Evolutionary conservation across 495 filamentous ascomycete species (phyloP).

Genomic region (Trichoderma reesei): DNA sequence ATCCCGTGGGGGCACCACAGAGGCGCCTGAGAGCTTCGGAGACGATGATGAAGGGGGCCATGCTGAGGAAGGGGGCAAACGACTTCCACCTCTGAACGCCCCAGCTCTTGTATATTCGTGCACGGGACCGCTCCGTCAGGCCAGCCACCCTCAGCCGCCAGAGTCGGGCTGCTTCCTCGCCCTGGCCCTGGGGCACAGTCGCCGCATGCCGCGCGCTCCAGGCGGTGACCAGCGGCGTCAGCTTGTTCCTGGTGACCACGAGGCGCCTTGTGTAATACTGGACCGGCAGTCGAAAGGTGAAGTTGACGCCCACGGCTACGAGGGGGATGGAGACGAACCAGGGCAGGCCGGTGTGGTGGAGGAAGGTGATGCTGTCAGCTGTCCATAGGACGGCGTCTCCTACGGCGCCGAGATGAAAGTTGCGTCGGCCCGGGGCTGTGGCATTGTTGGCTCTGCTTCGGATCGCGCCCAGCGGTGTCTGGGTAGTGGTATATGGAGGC

Average conservation of each 20-base stretch:
- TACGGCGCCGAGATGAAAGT: slow-evolving; percentile 18
- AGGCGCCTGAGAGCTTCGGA: slow-evolving; percentile 60
- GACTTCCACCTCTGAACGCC: slow-evolving; percentile 43
- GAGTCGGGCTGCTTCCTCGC: neutral
- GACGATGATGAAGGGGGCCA: slow-evolving; percentile 60
- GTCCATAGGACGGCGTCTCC: slow-evolving; percentile 41
- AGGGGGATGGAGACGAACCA: slow-evolving; percentile 66
- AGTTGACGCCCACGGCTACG: slow-evolving; percentile 53
- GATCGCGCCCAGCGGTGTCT: neutral
- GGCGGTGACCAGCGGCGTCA: slow-evolving; percentile 42
- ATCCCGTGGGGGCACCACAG: slow-evolving; percentile 34
- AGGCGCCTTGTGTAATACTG: slow-evolving; percentile 41
- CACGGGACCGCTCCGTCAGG: slow-evolving; percentile 16
- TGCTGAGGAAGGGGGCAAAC: slow-evolving; percentile 33
- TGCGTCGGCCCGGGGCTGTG: slow-evolving; percentile 4
- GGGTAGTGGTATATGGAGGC: neutral
- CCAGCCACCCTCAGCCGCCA: neutral
- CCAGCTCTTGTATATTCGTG: slow-evolving; percentile 34
- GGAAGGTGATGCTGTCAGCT: slow-evolving; percentile 44
- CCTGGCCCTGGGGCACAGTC: slow-evolving; percentile 7
- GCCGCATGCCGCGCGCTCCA: slow-evolving; percentile 31
- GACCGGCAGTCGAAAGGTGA: slow-evolving; percentile 48
- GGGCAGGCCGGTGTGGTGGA: slow-evolving; percentile 55
- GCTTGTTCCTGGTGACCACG: slow-evolving; percentile 29
- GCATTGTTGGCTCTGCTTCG: neutral